Base-by-base conservation (phyloP, 192 early-diverging fungal species). In the Podila epicladia region DNA sequence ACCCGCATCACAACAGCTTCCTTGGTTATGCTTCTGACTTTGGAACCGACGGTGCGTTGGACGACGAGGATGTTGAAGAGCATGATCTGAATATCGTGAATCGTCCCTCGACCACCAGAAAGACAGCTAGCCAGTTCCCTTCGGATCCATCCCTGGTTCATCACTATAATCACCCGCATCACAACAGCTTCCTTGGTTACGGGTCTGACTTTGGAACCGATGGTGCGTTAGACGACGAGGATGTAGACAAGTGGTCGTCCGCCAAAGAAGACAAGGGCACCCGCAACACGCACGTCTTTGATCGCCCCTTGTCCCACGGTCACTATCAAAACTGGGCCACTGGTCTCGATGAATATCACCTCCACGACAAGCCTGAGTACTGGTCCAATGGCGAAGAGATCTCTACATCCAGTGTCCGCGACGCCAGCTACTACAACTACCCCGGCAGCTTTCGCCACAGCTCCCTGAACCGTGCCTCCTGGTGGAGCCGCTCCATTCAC, bases 331-430 rank as follows among this genome's bases (percentile, higher is more conserved):
- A 20, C 28, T 65, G 68, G 68, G 32, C 48, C 63, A 35, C 64
- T 24, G 32, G 50, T 5, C 58, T 48, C 26, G 55, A 41, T 9
- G 41, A 20, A 37, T 75, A 2, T 22, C 55, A 33, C 49, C 69
- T 32, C 11, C 62, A 62, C 41, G 51, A 38, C 2, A 60, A 72
- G 31, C 29, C 65, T 4, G 76, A 79, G 35, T 72, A 79, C 65
- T 79, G 76, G 76, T 72, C 76, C 3, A 79, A 72, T 32, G 76
- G 76, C 33, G 76, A 79, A 35, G 76, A 79, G 35, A 68, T 79
- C 13, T 66, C 70, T 2, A 38, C 69, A 17, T 69, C 76, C 22
- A 68, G 53, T 11, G 70, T 79, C 20, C 76, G 76, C 1, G 76
- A 79, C 48, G 65, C 65, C 9, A 72, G 31, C 11, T 79, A 79